Base-by-base conservation (phyloP, 768 basidiomycete genomes). In the Leucosporidium yakuticum region DNA sequence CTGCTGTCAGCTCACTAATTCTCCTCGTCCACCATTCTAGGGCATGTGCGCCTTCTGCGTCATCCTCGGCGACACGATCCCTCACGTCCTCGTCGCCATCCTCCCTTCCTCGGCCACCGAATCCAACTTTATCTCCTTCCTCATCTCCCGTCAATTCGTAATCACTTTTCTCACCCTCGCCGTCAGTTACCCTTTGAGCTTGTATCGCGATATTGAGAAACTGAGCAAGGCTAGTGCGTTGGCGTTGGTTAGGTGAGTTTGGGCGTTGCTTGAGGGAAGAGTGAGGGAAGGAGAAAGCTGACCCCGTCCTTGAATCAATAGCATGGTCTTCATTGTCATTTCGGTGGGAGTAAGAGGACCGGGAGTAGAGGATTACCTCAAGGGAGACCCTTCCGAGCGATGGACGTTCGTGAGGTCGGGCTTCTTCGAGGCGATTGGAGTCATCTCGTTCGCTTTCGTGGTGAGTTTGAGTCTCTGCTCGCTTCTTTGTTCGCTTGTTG, bases 21-120 rank as follows among this genome's bases (percentile, higher is more conserved):
- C 56, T 7, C 34, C n/a, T n/a, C n/a, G n/a, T n/a, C n/a, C n/a
- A n/a, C n/a, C n/a, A n/a, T n/a, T n/a, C n/a, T n/a, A 77, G 90
- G 90, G 95, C 53, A 97, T 97, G 93, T 95, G 92, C 73, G 95
- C 95, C 0, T 98, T 97, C 77, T 91, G 92, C 34, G 95, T 98
- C 74, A 97, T 98, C 74, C 91, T 96, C 63, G 87, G 96, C 70
- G 96, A 99, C 80, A 95, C 95, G 14, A 88, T 98, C 75, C 93
- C 96, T 1, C 90, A 92, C 76, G 94, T 97, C 78, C 85, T 98
- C 73, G 87, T 87, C 65, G 90, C 85, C 55, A 75, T 92, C 77
- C 90, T 97, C 77, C 94, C 94, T 39, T 82, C 78, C 23, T 75
- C 83, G 0, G 72, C 83, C 62, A 80, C 82, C 54, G 39, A 44